phyloP scores from a whole-genome alignment of 78 protist species.

The Dictyostelium intermedium region DNA sequence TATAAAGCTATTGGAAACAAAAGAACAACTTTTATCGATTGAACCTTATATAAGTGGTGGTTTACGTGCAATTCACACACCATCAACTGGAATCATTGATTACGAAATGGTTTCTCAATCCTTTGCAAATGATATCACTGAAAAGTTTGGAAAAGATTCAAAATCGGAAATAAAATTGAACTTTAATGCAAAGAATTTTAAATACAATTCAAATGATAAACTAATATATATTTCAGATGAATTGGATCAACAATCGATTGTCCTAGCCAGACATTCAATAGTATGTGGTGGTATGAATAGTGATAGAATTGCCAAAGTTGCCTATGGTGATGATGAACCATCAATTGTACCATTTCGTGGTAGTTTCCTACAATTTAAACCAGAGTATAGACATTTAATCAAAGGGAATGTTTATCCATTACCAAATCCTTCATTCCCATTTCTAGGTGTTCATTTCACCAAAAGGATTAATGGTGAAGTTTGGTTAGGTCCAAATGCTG shows the following conservation, averaged over 20 bases:
- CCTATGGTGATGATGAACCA: conserved; percentile 46
- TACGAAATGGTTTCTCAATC: conserved; percentile 19
- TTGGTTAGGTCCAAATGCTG: conserved; percentile 86
- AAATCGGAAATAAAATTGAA: background rate
- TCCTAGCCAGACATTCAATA: conserved; percentile 15
- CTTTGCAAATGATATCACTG: conserved; percentile 10
- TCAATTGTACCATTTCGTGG: conserved; percentile 55
- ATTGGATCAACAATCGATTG: no score
- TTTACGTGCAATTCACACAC: conserved; percentile 80
- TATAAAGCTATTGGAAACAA: conserved; percentile 29
- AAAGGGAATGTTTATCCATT: conserved; percentile 70
- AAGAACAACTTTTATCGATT: background rate
- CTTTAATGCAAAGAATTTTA: conserved; percentile 33
- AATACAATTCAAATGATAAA: background rate
- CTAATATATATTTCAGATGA: background rate
- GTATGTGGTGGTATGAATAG: conserved; percentile 81
- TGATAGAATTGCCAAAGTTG: conserved; percentile 11
- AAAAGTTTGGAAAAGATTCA: conserved; percentile 19
- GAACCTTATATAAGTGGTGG: conserved; percentile 70
- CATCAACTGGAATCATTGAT: conserved; percentile 83
- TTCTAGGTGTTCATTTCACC: conserved; percentile 83
- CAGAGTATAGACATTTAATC: conserved; percentile 19
- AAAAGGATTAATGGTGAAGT: conserved; percentile 64
- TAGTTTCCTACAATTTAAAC: conserved; percentile 3
- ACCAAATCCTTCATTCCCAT: conserved; percentile 76